Evolutionary conservation across 805 yeast species (phyloP), one percentile per base, ranked within the genome.

Genomic region (Candida ortonii): DNA sequence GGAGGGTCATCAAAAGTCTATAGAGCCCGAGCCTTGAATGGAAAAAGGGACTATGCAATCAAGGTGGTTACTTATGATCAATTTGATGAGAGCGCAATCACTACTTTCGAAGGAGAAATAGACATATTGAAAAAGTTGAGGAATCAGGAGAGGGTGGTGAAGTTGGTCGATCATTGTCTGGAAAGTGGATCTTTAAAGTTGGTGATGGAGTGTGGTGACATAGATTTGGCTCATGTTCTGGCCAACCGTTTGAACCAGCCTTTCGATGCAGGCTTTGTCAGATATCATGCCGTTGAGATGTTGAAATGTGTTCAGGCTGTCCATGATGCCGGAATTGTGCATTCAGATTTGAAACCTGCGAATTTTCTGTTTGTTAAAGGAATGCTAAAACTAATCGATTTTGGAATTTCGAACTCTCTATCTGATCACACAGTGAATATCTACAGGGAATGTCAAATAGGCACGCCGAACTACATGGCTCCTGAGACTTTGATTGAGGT

Each of bases 401-500:
- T 90, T 69, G 98, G 98, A 11, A 84, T 84, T 30, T 86, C 97
- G n/a, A 84, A 89, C 60, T 87, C 90, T 0, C 87, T 93, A 1
- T 93, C 95, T 1, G 96, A 89, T 34, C 85, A 87, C 52, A 90
- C 97, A 0, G 79, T 85, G 14, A 90, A 93, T 49, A 76, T 90
- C 13, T 89, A 89, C 53, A 71, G 97, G 38, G 95, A 86, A 40
- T 75, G 87, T 5, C 96, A 87, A 55, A 82, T 88, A 33, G 98
- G 98, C 4, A 90, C 98, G 0, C 96, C 96, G 2, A 87, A 84
- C 56, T 93, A 90, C 57, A 93, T 90, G 97, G 96, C 98, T 0
- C 98, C 98, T 0, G 98, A 90, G 59, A 85, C 97, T 0, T 63
- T 90, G 39, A 70, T 82, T 28, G 94, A 83, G 57, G 76, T 68